Percentiles rank a stretch among this genome's conserved stretches.
Conservation (phyloP, 164 flowering plant genomes). For the Echeveria elegans region DNA sequence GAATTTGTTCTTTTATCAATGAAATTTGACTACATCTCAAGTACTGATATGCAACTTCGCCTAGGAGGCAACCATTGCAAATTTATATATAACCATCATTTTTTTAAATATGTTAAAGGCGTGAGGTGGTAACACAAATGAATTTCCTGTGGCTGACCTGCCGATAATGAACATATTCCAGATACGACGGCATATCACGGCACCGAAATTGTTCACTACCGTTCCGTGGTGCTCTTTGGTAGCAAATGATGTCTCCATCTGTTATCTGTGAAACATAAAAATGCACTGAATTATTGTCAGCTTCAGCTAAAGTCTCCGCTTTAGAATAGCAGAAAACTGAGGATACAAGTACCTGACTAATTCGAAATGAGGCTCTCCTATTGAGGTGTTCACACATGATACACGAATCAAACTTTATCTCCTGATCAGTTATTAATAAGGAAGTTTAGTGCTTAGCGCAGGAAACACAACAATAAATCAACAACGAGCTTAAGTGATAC, state of each 20-base stretch:
- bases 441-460: no score
- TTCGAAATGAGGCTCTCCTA: slow-evolving; percentile 23
- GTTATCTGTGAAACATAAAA: slow-evolving; percentile 40
- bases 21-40: no score
- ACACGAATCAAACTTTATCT: slow-evolving; percentile 65
- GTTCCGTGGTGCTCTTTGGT: slow-evolving; percentile 38
- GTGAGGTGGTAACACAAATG: no score
- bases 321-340: no score
- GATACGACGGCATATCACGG: slow-evolving; percentile 69
- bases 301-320: not conserved
- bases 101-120: no score
- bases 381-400: slow-evolving; percentile 71
- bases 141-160: slow-evolving; percentile 44
- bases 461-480: slow-evolving; percentile 5
- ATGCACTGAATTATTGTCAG: not conserved
- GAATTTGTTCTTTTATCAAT: no score
- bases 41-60: no score
- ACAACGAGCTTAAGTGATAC: not conserved
- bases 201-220: slow-evolving; percentile 32
- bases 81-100: no score
- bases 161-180: slow-evolving; percentile 73
- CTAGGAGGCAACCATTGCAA: no score
- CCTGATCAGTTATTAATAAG: no score
- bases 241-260: slow-evolving; percentile 77
- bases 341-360: no score